phyloP scores from a whole-genome alignment of 352 stramenopile species.

The Saprolegnia parasitica region DNA sequence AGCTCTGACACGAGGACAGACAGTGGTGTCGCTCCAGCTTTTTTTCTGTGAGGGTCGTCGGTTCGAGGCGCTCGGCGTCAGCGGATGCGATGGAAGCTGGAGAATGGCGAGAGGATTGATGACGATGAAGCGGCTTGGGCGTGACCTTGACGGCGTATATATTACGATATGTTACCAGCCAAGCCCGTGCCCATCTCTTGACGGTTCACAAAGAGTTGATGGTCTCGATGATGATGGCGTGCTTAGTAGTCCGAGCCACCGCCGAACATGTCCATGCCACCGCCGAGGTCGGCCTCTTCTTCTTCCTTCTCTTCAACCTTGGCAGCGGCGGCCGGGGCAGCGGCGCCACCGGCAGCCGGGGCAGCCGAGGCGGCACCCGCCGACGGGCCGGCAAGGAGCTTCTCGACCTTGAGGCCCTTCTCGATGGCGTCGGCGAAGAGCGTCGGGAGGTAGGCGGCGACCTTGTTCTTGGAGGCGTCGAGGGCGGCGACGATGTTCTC shows the following conservation, averaged over 20 bases:
- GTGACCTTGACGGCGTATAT: constrained; percentile 14
- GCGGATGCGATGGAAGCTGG: no score
- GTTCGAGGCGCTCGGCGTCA: no score
- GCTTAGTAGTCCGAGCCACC: constrained; percentile 74
- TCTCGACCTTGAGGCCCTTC: constrained; percentile 79
- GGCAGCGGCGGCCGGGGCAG: constrained; percentile 38
- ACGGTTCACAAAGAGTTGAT: neutral
- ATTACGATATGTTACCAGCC: constrained; percentile 15
- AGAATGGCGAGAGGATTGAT: neutral
- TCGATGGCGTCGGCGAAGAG: constrained; percentile 81
- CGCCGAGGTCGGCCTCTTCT: constrained; percentile 80
- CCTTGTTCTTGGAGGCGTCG: constrained; percentile 70
- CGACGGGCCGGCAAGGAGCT: constrained; percentile 83
- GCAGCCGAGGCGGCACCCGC: constrained; percentile 65
- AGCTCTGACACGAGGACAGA: no score
- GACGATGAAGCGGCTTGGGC: neutral
- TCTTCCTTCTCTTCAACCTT: constrained; percentile 75
- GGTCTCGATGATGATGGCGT: neutral
- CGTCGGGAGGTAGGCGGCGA: constrained; percentile 68
- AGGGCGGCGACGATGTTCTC: constrained; percentile 74
- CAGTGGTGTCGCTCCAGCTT: no score
- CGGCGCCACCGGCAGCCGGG: constrained; percentile 36
- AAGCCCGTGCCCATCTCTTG: constrained; percentile 10
- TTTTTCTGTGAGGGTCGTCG: no score
- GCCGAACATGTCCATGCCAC: constrained; percentile 85